A percentile compares a stretch with the other conserved stretches of the same genome.
These are phyloP conservation scores for Fusarium sulawesiense DNA, from an alignment of 2,329 filamentous ascomycete genomes.

Conservation along the genomic window DNA sequence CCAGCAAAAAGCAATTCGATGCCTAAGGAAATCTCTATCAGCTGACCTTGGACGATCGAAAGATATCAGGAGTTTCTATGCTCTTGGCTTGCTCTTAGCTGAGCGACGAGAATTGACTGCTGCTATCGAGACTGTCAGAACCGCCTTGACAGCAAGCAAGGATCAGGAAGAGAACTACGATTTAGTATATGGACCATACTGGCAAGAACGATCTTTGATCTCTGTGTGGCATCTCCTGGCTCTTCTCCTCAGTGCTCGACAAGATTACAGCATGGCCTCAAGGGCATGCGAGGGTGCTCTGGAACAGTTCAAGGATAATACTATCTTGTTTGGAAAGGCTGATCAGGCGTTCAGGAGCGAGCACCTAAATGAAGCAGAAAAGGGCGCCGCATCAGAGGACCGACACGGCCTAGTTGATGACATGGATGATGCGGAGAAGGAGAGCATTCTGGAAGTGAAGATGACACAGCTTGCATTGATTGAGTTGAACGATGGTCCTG, in stretches of 20 bases:
- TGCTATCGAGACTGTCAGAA: conserved; percentile 85
- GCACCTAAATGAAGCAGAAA: conserved; percentile 70
- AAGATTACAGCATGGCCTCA: conserved; percentile 83
- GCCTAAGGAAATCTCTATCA: conserved; percentile 78
- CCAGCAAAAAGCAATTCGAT: conserved; percentile 80
- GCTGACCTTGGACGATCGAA: conserved; percentile 72
- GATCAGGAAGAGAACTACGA: conserved; percentile 58
- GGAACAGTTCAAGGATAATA: conserved; percentile 83
- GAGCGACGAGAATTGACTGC: conserved; percentile 84
- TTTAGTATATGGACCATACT: conserved; percentile 61
- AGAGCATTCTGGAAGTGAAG: conserved; percentile 90
- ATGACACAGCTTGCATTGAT: conserved; percentile 91
- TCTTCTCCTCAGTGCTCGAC: conserved; percentile 84
- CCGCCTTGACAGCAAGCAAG: conserved; percentile 73
- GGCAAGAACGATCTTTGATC: conserved; percentile 74
- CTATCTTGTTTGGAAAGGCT: conserved; percentile 74
- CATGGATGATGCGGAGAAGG: conserved; percentile 86
- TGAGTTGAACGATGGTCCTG: conserved; percentile 84
- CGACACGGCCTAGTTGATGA: conserved; percentile 73
- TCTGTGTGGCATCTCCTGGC: conserved; percentile 93
- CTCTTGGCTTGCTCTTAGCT: conserved; percentile 84
- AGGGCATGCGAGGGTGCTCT: conserved; percentile 91
- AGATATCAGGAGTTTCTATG: conserved; percentile 82
- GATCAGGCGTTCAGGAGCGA: conserved; percentile 71
- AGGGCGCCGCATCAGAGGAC: conserved; percentile 40